Evolutionary conservation across 192 early-diverging fungal species (phyloP).

Genomic region (Physocladia obscura): DNA sequence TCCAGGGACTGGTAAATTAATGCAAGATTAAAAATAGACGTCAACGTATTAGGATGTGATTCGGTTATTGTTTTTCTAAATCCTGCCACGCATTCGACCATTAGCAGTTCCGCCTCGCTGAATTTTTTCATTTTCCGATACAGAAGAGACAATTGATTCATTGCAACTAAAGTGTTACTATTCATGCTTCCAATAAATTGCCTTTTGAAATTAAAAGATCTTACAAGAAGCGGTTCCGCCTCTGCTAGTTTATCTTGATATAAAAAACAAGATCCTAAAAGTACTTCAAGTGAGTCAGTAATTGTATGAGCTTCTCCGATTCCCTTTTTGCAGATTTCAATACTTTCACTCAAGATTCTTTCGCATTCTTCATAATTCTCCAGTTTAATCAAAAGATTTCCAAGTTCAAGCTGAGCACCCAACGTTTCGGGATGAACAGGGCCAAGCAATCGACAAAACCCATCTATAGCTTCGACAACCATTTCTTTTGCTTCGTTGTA

Average conservation of each 20-base stretch:
- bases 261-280: no score
- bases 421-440: not conserved
- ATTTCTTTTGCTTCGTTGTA: not conserved
- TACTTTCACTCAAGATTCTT: constrained; percentile 12
- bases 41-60: not conserved
- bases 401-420: not conserved
- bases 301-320: constrained; percentile 22
- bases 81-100: not conserved
- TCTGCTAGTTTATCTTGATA: no score
- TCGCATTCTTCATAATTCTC: constrained; percentile 24
- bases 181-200: no score
- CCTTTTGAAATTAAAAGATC: no score
- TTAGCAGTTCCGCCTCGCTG: not conserved
- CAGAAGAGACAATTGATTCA: constrained; percentile 10
- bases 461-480: not conserved
- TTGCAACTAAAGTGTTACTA: not conserved
- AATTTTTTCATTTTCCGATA: not conserved
- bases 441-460: not conserved
- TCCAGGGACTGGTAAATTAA: not conserved
- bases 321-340: constrained; percentile 6
- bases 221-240: no score
- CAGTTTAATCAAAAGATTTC: not conserved
- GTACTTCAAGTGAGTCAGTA: no score
- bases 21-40: not conserved
- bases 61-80: not conserved